Conservation (phyloP, 768 basidiomycete genomes). For the Phaeotremella skinneri region DNA sequence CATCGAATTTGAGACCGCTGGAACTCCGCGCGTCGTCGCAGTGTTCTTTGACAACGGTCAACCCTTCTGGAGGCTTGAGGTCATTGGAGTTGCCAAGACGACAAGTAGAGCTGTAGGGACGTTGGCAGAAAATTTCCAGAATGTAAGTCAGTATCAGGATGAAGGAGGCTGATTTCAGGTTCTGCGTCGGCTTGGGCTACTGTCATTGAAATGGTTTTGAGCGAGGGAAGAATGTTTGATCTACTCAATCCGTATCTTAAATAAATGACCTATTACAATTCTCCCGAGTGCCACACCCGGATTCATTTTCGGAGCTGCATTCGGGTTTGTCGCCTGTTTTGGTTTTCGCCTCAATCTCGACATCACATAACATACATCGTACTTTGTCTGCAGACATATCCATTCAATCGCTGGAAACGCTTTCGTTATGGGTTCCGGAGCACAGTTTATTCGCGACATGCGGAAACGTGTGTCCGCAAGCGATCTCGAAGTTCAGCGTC, state of each 20-base stretch:
- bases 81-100: conserved; percentile 13
- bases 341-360: no score
- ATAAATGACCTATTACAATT: no score
- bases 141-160: conserved; percentile 6
- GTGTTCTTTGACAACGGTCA: conserved; percentile 9
- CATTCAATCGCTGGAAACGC: not conserved
- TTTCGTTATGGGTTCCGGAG: conserved; percentile 33
- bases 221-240: no score
- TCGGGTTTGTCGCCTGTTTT: no score
- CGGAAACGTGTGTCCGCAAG: conserved; percentile 41
- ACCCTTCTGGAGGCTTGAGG: conserved; percentile 15
- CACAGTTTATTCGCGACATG: conserved; percentile 45
- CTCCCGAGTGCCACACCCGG: no score
- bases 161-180: not conserved
- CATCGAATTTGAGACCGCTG: conserved; percentile 14
- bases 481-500: conserved; percentile 71
- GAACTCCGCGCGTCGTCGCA: conserved; percentile 3
- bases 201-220: not conserved
- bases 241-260: no score
- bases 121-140: conserved; percentile 15
- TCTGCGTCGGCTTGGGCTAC: not conserved
- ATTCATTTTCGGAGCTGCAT: no score
- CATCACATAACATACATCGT: no score
- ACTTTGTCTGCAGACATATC: no score
- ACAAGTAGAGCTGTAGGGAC: conserved; percentile 15